Conservation (phyloP, 1,284 basidiomycete genomes). For the Bondarzewia mesenterica region DNA sequence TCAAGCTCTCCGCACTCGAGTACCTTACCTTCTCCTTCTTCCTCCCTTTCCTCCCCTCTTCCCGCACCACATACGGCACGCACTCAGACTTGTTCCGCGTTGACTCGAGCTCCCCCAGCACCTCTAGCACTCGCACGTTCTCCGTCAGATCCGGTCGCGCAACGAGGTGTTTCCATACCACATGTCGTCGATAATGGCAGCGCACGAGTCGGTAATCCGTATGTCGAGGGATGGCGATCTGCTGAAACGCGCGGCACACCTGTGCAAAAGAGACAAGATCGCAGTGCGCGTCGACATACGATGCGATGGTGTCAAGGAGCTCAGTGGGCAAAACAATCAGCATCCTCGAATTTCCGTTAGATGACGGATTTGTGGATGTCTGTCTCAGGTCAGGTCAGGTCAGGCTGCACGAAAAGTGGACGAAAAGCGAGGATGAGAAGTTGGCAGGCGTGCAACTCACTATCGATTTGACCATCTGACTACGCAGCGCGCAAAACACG, state of each 20-base stretch:
- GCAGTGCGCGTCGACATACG: slow-evolving; percentile 5
- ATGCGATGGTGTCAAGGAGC: slow-evolving; percentile 8
- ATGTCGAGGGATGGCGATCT: slow-evolving; percentile 8
- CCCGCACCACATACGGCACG: neutral
- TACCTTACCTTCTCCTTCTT: neutral
- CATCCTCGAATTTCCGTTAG: too few relatives aligned
- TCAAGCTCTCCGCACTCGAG: neutral
- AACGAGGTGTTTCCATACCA: slow-evolving; percentile 6
- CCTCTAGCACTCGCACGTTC: slow-evolving; percentile 4
- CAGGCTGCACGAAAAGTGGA: neutral
- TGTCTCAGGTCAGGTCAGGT: too few relatives aligned
- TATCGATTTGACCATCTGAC: neutral
- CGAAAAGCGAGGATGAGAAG: neutral
- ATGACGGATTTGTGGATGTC: too few relatives aligned
- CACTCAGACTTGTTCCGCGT: slow-evolving; percentile 4
- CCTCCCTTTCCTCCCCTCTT: neutral
- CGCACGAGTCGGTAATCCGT: slow-evolving; percentile 9
- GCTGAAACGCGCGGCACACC: slow-evolving; percentile 4
- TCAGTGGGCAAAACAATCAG: slow-evolving; percentile 3
- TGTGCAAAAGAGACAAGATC: slow-evolving; percentile 8
- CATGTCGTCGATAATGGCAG: neutral
- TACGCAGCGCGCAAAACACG: too few relatives aligned
- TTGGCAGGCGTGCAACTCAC: neutral
- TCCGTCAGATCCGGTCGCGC: slow-evolving; percentile 4
- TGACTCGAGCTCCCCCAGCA: slow-evolving; percentile 4